phyloP scores from a whole-genome alignment of 2,329 filamentous ascomycete genomes.

The Pseudogymnoascus sp. region DNA sequence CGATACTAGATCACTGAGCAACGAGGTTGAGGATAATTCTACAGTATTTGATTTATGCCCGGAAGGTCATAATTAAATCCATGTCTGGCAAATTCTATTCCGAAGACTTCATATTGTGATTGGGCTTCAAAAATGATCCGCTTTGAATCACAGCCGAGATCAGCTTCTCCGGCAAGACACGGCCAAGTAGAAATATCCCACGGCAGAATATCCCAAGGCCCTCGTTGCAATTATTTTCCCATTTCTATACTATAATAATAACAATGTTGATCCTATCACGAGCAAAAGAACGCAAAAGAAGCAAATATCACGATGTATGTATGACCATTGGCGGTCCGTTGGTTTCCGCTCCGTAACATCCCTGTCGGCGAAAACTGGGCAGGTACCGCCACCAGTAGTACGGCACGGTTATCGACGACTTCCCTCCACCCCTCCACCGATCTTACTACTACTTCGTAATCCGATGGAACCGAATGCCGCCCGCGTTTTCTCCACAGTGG shows the following conservation, averaged over 20 bases:
- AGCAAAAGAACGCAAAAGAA: background rate
- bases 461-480: conserved; percentile 1
- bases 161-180: background rate
- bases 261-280: background rate
- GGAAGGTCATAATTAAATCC: background rate
- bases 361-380: background rate
- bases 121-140: background rate
- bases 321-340: background rate
- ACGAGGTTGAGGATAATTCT: background rate
- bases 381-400: background rate
- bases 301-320: background rate
- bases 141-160: background rate
- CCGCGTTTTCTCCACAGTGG: conserved; percentile 2
- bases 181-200: background rate
- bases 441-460: background rate
- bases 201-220: background rate
- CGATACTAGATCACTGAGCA: background rate
- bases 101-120: background rate
- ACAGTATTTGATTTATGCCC: background rate
- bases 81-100: background rate
- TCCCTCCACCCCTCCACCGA: background rate
- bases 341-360: conserved; percentile 1
- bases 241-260: too few relatives aligned
- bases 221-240: background rate
- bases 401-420: background rate